Conservation (phyloP, 129 eudicot genomes). For the Smallanthus sonchifolius region DNA sequence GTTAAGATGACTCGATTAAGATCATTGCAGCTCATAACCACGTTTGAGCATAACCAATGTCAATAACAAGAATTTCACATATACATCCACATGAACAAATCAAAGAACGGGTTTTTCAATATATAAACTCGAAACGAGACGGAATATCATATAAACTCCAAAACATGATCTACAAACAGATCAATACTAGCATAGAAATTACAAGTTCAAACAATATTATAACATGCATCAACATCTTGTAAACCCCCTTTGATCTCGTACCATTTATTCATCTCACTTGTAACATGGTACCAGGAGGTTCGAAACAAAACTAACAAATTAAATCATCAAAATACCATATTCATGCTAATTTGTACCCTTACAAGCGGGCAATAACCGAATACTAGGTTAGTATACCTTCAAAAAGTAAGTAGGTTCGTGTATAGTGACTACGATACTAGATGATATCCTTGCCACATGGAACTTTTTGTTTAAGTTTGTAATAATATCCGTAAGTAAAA, state of each 20-base stretch:
- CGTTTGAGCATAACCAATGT: background rate
- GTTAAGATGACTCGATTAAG: background rate
- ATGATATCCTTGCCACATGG: background rate
- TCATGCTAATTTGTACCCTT: constrained; percentile 30
- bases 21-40: background rate
- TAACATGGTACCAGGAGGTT: constrained; percentile 23
- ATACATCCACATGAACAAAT: background rate
- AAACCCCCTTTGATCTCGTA: constrained; percentile 10
- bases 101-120: background rate
- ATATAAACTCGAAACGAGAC: background rate
- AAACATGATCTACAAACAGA: constrained; percentile 1
- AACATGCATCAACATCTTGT: constrained; percentile 6
- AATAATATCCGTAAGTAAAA: background rate
- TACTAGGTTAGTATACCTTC: constrained; percentile 11
- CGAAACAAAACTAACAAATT: constrained; percentile 20
- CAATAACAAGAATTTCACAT: background rate
- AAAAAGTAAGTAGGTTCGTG: constrained; percentile 16
- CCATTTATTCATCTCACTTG: constrained; percentile 30
- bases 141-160: background rate
- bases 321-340: constrained; percentile 21
- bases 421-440: constrained; percentile 4
- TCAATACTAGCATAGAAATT: background rate
- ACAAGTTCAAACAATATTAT: background rate
- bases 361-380: constrained; percentile 13
- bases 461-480: constrained; percentile 1